Evolutionary conservation across 2,329 filamentous ascomycete genomes (phyloP).

Genomic region (Tolypocladium endophyticum): DNA sequence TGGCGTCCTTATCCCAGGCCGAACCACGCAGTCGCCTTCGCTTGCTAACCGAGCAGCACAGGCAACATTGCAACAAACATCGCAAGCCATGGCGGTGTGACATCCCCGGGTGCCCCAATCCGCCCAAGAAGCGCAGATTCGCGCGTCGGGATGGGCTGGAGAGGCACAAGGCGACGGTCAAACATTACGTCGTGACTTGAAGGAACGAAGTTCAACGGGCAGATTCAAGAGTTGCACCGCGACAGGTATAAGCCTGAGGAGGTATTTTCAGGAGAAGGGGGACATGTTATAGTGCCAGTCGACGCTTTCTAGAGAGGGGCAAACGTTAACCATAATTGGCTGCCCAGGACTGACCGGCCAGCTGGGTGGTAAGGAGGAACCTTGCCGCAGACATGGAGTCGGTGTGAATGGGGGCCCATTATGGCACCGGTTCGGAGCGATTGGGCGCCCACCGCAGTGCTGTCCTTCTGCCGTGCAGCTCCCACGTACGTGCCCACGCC

Average conservation of each 20-base stretch:
- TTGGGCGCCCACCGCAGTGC: neutral
- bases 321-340: neutral
- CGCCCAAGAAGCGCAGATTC: conserved; percentile 28
- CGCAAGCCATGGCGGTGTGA: conserved; percentile 30
- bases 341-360: neutral
- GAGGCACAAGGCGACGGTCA: conserved; percentile 28
- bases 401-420: neutral
- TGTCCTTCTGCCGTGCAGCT: neutral
- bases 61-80: conserved; percentile 32
- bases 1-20: neutral
- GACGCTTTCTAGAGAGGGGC: neutral
- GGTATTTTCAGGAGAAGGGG: neutral
- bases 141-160: conserved; percentile 30
- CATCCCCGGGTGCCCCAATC: conserved; percentile 27
- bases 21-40: neutral
- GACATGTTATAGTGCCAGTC: neutral
- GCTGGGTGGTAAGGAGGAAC: neutral
- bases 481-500: neutral
- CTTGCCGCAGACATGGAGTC: neutral
- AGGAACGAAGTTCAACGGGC: neutral
- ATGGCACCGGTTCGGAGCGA: neutral
- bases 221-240: neutral
- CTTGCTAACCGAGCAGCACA: conserved; percentile 8
- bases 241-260: neutral
- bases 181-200: conserved; percentile 22